Base-by-base conservation (phyloP, 768 basidiomycete species). In the Hygrophorus pudorinus region DNA sequence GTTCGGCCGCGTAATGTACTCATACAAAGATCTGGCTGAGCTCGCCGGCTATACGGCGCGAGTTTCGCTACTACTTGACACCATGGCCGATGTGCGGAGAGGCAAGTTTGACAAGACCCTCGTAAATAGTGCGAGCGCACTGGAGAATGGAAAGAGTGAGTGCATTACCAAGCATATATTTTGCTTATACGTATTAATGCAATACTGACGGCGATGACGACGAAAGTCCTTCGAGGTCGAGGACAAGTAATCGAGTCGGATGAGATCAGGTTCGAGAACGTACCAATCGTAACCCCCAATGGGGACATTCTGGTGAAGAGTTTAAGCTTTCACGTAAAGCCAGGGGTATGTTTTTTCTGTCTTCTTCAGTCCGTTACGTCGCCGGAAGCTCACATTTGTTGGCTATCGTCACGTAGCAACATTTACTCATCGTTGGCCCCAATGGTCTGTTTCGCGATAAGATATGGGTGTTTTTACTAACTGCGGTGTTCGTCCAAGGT, bases 201-300 rank as follows among this genome's bases (percentile, higher is more conserved):
- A 55, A 21, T 46, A 24, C 24, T 24, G 24, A 24, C 7, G 24
- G 24, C 24, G 3, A 7, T 24, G 24, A 29, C 30, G 30, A 28
- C 31, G 27, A 9, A 52, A 94, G 91, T 93, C 38, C 70, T 94
- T 21, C 71, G 74, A 46, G 79, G 85, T 4, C 76, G 84, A 28
- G 94, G 94, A 1, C 65, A 80, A 55, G 69, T 94, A 21, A 70
- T 89, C 28, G 80, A 85, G 51, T 84, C 87, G 0, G 86, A 92
- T 30, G 87, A 92, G 48, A 96, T 99, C 55, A 72, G 79, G 29
- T 96, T 99, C 51, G 85, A 93, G 52, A 73, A 82, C 46, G 94
- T 99, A 1, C 94, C 94, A 0, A 91, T 99, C 47, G 81, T 98
- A 20, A 93, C 91, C 9, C 94, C 94, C 1, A 97, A 96, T 51